Evolutionary conservation across 2,329 filamentous ascomycete species (phyloP), one percentile per base, ranked within the genome.

Genomic region (Arthroderma sp.): DNA sequence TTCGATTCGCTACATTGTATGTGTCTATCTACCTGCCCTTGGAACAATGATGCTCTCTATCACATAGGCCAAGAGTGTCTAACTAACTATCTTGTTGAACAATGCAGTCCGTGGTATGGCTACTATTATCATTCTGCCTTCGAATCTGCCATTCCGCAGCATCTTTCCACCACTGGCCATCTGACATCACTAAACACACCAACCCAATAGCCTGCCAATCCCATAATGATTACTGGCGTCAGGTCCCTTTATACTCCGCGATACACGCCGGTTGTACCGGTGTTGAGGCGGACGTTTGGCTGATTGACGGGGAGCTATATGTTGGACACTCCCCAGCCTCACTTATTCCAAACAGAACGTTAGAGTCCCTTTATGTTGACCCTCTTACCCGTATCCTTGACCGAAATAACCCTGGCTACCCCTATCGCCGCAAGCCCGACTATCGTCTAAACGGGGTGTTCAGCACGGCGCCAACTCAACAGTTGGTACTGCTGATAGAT

Each of bases 141-240:
- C 15, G 15, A 22, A 22, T 22, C 15, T 22, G 15, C 15, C 15
- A 3, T 22, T 22, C 15, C 15, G 28, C 10, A 34, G 32, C 11
- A 9, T 34, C 11, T 34, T 8, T 34, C 11, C 32, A 34, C 54
- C 59, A 56, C 46, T 69, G 64, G 65, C 66, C 71, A 0, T 66
- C 70, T 1, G 70, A 74, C 53, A 62, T 70, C 49, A 73, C 71
- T 3, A 66, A 64, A 22, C 69, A 71, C 47, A 66, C 74, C 30
- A 55, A 59, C 1, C 71, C 73, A 0, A 66, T 72, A 8, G 63
- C 61, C 30, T 75, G 72, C 48, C 73, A 77, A 51, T 75, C 72
- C 3, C 74, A 77, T 53, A 77, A 77, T 52, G 74, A 77, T 55
- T 77, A 77, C 56, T 76, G 72, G 72, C 70, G 72, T 6, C 63